These are phyloP conservation scores for Fonsecaea erecta DNA, from an alignment of 2,329 filamentous ascomycete genomes.

Conservation along the genomic window DNA sequence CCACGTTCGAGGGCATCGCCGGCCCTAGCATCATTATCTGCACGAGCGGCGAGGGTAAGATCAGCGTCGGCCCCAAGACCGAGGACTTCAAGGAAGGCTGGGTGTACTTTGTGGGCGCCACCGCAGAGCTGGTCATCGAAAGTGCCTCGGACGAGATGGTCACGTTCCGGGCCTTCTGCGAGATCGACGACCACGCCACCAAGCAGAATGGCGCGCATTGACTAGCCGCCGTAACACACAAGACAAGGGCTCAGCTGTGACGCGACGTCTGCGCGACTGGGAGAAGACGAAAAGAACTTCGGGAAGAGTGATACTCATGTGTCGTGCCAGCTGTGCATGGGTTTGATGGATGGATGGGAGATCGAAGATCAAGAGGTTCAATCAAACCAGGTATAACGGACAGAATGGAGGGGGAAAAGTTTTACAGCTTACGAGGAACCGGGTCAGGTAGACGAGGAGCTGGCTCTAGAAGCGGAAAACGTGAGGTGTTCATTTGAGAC, in stretches of 20 bases:
- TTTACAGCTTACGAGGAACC: no score
- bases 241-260: background rate
- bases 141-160: constrained; percentile 72
- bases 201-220: constrained; percentile 39
- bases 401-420: no score
- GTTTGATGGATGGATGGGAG: no score
- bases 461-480: no score
- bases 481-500: no score
- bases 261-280: background rate
- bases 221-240: constrained; percentile 16
- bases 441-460: no score
- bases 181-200: constrained; percentile 62
- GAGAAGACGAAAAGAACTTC: background rate
- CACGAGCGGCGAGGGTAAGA: constrained; percentile 79
- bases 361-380: no score
- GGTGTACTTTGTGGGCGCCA: constrained; percentile 85
- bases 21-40: constrained; percentile 94
- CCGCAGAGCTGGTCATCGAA: constrained; percentile 80
- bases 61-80: constrained; percentile 80
- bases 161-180: constrained; percentile 93
- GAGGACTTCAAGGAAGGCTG: constrained; percentile 74
- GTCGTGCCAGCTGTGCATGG: no score
- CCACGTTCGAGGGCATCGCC: constrained; percentile 82
- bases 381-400: no score
- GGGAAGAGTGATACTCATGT: background rate